Conservation (phyloP, 2,329 filamentous ascomycete genomes). For the Pyrenochaeta sp. region DNA sequence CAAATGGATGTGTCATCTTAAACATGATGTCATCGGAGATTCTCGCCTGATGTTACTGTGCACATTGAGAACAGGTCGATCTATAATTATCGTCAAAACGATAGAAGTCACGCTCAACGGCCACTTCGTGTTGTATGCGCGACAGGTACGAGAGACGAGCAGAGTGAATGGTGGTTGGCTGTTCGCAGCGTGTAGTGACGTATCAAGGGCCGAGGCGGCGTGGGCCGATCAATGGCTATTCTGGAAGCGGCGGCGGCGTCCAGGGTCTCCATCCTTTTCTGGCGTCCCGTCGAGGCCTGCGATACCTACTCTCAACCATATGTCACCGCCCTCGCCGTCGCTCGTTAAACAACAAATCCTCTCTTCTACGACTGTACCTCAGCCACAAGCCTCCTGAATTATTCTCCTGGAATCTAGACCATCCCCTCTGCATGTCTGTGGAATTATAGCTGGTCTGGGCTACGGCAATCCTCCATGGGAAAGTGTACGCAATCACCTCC, state of each 20-base stretch:
- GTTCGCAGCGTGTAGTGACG: conserved; percentile 8
- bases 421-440: conserved; percentile 36
- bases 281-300: conserved; percentile 4
- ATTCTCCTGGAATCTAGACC: conserved; percentile 5
- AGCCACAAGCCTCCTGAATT: conserved; percentile 1
- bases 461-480: conserved; percentile 46
- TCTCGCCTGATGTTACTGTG: too few species aligned
- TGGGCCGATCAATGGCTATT: conserved; percentile 15
- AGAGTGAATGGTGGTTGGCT: conserved; percentile 15
- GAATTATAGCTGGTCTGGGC: conserved; percentile 21
- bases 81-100: too few species aligned
- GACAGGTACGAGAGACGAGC: too few species aligned
- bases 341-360: conserved; percentile 27
- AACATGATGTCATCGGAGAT: too few species aligned
- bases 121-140: too few species aligned
- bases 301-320: background rate
- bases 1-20: too few species aligned
- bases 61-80: too few species aligned
- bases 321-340: conserved; percentile 23
- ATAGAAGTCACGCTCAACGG: too few species aligned
- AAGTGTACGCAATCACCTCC: conserved; percentile 48
- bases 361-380: too few species aligned
- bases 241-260: conserved; percentile 24
- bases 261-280: conserved; percentile 16
- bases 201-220: conserved; percentile 15